These are phyloP conservation scores for Coniella vitis DNA, from an alignment of 2,329 filamentous ascomycete genomes.

Conservation along the genomic window DNA sequence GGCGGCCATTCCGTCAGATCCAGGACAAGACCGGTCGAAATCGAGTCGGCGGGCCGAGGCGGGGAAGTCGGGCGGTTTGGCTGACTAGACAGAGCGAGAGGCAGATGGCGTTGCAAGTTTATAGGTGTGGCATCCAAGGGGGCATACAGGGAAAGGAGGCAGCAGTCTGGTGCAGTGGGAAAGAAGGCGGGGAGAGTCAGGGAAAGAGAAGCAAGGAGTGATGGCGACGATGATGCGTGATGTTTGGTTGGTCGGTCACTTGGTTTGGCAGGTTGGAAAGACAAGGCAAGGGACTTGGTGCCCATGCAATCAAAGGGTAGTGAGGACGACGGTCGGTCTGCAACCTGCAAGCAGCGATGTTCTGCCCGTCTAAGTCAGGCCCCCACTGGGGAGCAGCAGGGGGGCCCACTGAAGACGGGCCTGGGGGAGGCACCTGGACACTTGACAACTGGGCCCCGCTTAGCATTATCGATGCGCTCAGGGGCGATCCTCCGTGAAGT, in stretches of 20 bases:
- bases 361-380: background rate
- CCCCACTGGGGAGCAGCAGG: no score
- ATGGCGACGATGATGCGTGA: slow-evolving; percentile 3
- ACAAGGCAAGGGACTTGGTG: no score
- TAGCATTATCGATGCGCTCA: no score
- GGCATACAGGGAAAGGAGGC: background rate
- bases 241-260: slow-evolving; percentile 9
- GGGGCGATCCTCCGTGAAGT: no score
- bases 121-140: background rate
- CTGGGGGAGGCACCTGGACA: background rate
- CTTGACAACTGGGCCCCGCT: background rate
- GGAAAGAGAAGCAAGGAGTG: background rate
- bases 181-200: background rate
- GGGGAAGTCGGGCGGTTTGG: background rate
- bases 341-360: no score
- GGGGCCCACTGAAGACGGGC: no score
- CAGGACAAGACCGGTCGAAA: no score
- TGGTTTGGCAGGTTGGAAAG: no score
- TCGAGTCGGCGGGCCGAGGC: background rate
- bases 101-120: background rate
- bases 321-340: no score
- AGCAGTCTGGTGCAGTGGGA: no score
- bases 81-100: background rate
- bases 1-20: slow-evolving; percentile 16
- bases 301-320: no score